A percentile compares a stretch with the other conserved stretches of the same genome.
Conservation (phyloP, 148 eudicot genomes). For the Fagopyrum esculentum region DNA sequence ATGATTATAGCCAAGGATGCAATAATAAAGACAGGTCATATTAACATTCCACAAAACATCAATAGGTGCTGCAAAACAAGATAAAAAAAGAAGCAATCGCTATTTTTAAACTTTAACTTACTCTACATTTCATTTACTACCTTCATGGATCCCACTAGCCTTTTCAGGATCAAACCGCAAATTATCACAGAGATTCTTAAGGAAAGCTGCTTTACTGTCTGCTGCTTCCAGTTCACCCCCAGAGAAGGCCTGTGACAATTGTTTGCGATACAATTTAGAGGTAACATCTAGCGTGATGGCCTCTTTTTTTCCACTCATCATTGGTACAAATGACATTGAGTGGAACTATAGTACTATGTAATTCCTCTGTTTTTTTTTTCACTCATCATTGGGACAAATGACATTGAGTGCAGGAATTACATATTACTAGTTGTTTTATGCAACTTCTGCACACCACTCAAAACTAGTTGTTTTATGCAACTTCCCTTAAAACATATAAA, state of each 20-base stretch:
- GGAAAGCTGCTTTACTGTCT: conserved; percentile 90
- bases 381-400: neutral
- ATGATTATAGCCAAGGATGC: neutral
- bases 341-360: too few relatives aligned
- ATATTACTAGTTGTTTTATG: too few relatives aligned
- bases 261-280: conserved; percentile 70
- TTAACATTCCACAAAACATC: neutral
- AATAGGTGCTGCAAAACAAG: neutral
- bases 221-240: conserved; percentile 69
- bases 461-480: neutral
- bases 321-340: too few relatives aligned
- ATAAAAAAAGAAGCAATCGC: neutral
- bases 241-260: conserved; percentile 65
- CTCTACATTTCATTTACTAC: conserved; percentile 20
- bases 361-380: too few relatives aligned
- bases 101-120: neutral
- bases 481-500: neutral
- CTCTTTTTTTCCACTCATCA: conserved; percentile 22
- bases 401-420: neutral
- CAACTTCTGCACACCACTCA: neutral
- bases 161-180: conserved; percentile 72
- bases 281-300: conserved; percentile 61
- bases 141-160: conserved; percentile 82
- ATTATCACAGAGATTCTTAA: conserved; percentile 71
- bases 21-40: neutral